phyloP scores from a whole-genome alignment of 2,329 filamentous ascomycete species.

The Parastagonospora avenae region DNA sequence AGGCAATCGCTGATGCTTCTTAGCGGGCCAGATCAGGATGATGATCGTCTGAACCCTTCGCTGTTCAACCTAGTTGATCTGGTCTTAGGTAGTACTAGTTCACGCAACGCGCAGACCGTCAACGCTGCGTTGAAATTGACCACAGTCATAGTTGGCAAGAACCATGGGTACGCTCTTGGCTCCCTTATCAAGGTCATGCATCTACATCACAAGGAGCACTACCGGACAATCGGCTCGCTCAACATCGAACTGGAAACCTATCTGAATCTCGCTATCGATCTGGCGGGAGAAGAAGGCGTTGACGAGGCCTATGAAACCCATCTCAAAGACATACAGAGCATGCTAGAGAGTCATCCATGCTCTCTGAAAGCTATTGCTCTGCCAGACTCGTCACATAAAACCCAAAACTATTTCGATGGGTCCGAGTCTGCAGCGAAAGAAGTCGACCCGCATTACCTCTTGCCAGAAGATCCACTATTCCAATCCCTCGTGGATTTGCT shows the following conservation, averaged over 20 bases:
- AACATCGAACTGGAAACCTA: constrained; percentile 76
- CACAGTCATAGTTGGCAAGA: constrained; percentile 82
- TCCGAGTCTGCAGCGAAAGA: constrained; percentile 61
- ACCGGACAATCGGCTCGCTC: constrained; percentile 74
- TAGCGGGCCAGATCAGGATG: constrained; percentile 75
- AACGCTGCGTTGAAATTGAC: constrained; percentile 86
- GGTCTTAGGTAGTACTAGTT: constrained; percentile 81
- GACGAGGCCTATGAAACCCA: constrained; percentile 75
- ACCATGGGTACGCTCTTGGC: constrained; percentile 83
- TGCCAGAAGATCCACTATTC: constrained; percentile 66
- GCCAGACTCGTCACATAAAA: constrained; percentile 63
- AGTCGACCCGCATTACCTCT: constrained; percentile 63
- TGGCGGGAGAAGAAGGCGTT: constrained; percentile 72
- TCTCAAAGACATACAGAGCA: constrained; percentile 70
- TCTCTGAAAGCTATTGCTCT: constrained; percentile 71
- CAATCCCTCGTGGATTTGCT: constrained; percentile 64
- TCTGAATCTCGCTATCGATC: constrained; percentile 68
- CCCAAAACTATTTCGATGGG: constrained; percentile 53
- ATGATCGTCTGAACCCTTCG: constrained; percentile 78
- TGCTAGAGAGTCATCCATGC: constrained; percentile 75
- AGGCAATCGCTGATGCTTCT: constrained; percentile 89
- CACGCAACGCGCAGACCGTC: constrained; percentile 85
- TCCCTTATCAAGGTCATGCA: constrained; percentile 73
- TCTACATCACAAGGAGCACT: constrained; percentile 58
- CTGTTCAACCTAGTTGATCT: constrained; percentile 94